These are phyloP conservation scores for Phytopythium cucurbitacearum DNA, from an alignment of 352 stramenopile genomes.

Conservation along the genomic window DNA sequence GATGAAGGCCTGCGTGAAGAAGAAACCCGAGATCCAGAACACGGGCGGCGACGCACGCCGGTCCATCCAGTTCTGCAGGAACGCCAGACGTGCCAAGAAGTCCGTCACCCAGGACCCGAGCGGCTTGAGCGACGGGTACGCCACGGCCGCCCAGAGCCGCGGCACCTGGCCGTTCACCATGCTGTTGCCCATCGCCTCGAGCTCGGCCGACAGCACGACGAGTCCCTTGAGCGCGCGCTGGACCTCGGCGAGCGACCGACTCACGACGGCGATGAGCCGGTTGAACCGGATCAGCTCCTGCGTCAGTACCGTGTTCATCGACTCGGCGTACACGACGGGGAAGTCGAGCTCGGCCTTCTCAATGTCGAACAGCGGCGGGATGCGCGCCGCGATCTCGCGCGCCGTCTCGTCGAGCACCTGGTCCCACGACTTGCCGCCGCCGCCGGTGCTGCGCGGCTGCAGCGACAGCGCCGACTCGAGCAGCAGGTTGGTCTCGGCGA, in stretches of 20 bases:
- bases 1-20: constrained; percentile 94
- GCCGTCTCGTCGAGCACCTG: constrained; percentile 83
- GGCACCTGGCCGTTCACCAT: constrained; percentile 92
- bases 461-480: constrained; percentile 88
- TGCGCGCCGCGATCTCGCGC: constrained; percentile 76
- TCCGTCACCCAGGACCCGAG: constrained; percentile 91
- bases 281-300: constrained; percentile 93
- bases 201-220: constrained; percentile 90
- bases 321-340: constrained; percentile 78
- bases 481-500: constrained; percentile 81
- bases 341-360: constrained; percentile 87
- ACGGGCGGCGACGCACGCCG: constrained; percentile 67
- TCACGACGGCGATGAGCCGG: constrained; percentile 70
- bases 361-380: constrained; percentile 86
- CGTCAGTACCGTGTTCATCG: constrained; percentile 89
- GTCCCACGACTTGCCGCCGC: constrained; percentile 86
- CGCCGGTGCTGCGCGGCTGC: constrained; percentile 77
- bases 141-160: constrained; percentile 69
- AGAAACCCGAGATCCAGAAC: constrained; percentile 94
- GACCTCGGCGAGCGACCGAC: constrained; percentile 81
- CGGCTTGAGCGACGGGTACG: constrained; percentile 92
- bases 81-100: constrained; percentile 78
- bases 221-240: constrained; percentile 91
- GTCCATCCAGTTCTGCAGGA: constrained; percentile 83
- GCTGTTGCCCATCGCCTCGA: constrained; percentile 92